Conservation (phyloP, 345 rosid species). For the Rhodamnia rubescens region DNA sequence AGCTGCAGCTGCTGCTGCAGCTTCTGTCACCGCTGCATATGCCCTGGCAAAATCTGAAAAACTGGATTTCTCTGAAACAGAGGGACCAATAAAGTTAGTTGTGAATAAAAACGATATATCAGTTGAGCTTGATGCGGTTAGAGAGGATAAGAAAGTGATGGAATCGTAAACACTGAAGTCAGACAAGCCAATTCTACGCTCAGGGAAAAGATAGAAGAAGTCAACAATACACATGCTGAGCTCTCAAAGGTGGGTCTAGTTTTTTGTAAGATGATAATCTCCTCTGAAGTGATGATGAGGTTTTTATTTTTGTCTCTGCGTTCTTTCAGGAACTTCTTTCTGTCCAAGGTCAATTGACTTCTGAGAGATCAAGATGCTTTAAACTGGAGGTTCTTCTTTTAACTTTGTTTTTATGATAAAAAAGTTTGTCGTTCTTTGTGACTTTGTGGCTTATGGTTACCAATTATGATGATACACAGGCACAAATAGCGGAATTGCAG, state of each 20-base stretch:
- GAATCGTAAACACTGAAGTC: constrained; percentile 45
- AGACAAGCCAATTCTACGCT: constrained; percentile 50
- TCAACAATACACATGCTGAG: constrained; percentile 53
- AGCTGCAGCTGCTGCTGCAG: constrained; percentile 97
- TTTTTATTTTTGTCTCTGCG: background rate
- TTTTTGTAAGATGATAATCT: background rate
- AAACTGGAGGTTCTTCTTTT: constrained; percentile 68
- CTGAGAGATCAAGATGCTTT: constrained; percentile 98
- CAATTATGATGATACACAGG: constrained; percentile 23
- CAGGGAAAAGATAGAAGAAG: constrained; percentile 67
- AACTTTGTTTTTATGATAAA: background rate
- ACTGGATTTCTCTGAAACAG: constrained; percentile 35
- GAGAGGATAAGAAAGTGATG: constrained; percentile 56
- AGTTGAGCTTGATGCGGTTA: constrained; percentile 38
- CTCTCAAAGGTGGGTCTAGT: constrained; percentile 49
- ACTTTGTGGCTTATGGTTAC: background rate
- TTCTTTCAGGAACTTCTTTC: constrained; percentile 72
- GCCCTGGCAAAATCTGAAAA: constrained; percentile 83
- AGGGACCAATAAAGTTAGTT: constrained; percentile 25
- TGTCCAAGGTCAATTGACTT: constrained; percentile 74
- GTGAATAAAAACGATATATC: constrained; percentile 27
- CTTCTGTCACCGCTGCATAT: constrained; percentile 96
- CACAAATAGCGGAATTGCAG: constrained; percentile 80
- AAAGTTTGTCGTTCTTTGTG: background rate
- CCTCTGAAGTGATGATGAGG: background rate